phyloP scores from a whole-genome alignment of 148 eudicot genomes.

The Mesembryanthemum crystallinum region DNA sequence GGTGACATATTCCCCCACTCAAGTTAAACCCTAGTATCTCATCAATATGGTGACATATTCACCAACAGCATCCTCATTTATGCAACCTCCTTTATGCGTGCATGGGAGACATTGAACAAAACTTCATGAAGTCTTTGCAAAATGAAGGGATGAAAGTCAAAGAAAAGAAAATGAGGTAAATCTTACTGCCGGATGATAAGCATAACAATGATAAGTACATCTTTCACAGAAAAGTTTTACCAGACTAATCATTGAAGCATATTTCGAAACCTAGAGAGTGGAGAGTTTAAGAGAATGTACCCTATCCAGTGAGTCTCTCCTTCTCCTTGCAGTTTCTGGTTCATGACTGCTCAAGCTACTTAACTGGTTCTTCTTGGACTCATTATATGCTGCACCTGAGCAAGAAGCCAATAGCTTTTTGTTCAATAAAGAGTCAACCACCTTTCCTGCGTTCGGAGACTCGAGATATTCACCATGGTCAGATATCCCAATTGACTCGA shows the following conservation, averaged over 20 bases:
- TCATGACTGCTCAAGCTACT: slow-evolving; percentile 44
- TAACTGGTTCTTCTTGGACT: slow-evolving; percentile 44
- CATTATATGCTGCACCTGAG: slow-evolving; percentile 35
- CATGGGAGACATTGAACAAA: neutral
- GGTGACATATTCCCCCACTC: neutral
- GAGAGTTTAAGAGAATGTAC: slow-evolving; percentile 33
- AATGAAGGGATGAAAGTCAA: neutral
- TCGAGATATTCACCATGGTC: slow-evolving; percentile 40
- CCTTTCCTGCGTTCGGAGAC: slow-evolving; percentile 41
- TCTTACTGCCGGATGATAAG: too few relatives aligned
- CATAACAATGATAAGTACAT: neutral
- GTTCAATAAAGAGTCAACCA: slow-evolving; percentile 33
- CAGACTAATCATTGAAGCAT: neutral
- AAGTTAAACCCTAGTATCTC: neutral
- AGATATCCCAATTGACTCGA: slow-evolving; percentile 81
- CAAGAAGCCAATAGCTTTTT: slow-evolving; percentile 31
- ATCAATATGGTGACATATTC: neutral
- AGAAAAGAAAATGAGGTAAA: neutral
- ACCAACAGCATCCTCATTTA: neutral
- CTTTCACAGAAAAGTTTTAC: neutral
- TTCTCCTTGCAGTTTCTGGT: slow-evolving; percentile 73
- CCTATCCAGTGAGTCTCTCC: slow-evolving; percentile 78
- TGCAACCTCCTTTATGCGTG: neutral
- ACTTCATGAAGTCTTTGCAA: neutral
- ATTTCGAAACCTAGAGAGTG: too few relatives aligned